These are phyloP conservation scores for Meripilus lineatus DNA, from an alignment of 1,284 basidiomycete genomes.

Conservation along the genomic window DNA sequence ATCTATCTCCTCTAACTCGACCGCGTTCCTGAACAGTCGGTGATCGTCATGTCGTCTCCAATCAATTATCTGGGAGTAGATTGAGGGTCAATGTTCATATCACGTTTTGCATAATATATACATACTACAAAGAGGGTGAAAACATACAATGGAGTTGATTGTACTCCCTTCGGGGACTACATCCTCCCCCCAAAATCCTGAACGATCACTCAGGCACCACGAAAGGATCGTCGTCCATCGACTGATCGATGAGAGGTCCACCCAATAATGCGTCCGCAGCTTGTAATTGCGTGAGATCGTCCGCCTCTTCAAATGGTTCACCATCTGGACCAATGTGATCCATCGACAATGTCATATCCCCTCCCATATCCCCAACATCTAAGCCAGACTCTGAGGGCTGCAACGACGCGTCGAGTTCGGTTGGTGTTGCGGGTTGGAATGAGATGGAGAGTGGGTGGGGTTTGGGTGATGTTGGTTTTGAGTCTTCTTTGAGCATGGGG, in stretches of 20 bases:
- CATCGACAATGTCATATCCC: constrained; percentile 46
- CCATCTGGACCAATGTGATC: constrained; percentile 60
- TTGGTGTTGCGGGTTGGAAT: constrained; percentile 31
- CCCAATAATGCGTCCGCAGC: constrained; percentile 51
- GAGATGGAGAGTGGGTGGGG: constrained; percentile 45
- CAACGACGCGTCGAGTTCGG: constrained; percentile 24
- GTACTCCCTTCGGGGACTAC: not conserved
- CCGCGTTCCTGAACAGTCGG: too few species aligned
- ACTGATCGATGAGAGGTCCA: constrained; percentile 54
- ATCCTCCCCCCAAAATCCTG: too few species aligned
- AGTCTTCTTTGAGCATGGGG: constrained; percentile 33
- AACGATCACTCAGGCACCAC: constrained; percentile 14
- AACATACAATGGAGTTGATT: not conserved
- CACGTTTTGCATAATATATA: not conserved
- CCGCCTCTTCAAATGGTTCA: constrained; percentile 47
- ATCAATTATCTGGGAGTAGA: not conserved
- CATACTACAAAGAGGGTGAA: not conserved
- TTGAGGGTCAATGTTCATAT: not conserved
- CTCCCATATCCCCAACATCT: constrained; percentile 29
- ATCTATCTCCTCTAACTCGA: not conserved
- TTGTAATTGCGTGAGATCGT: constrained; percentile 52
- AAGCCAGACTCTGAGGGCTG: constrained; percentile 15
- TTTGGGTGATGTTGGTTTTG: constrained; percentile 61
- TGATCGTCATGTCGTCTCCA: not conserved
- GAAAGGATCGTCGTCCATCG: constrained; percentile 51